Base-by-base conservation (phyloP, 495 filamentous ascomycete genomes). In the Bryoglossum gracile region DNA sequence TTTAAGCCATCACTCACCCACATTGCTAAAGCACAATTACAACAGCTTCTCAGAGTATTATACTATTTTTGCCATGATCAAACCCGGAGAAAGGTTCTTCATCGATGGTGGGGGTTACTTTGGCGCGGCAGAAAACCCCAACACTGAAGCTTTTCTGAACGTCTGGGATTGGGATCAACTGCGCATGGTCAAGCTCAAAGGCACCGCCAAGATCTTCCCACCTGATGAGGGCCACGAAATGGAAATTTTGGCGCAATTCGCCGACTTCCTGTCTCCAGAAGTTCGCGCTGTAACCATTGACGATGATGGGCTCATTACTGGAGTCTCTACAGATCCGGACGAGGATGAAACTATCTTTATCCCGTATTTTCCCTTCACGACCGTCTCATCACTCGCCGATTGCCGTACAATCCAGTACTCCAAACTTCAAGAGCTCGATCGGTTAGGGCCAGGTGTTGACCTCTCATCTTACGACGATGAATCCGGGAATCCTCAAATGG, bases 401-500 rank as follows among this genome's bases (percentile, higher is more conserved):
- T 44, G 3, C 6, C 23, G 3, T 44, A 32, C 18, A 44, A 32
- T 44, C 23, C 25, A 32, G 25, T 32, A 30, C 42, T 44, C 42
- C 6, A 44, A 32, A 44, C 42, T 44, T 32, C 42, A 44, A 44
- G 42, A 44, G 25, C 42, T 30, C 23, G 42, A 44, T 30, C 42
- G 42, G 2, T 24, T 44, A 24, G 42, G 42, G 32, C 42, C 25
- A 44, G 42, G 42, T 3, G 42, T 44, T 44, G 42, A 44, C 19
- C 42, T 44, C 42, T 28, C 42, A 44, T 44, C 4, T 1, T 44
- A 44, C 42, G 42, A 44, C 11, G 42, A 32, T 24, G 4, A 44
- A 21, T 44, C 42, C 6, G 42, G 42, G 25, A 44, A 44, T 44
- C 42, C 42, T 44, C 42, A 44, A 44, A 44, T 2, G 4, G 42